Percentiles rank a stretch among this genome's conserved stretches.
Conservation (phyloP, 2,329 filamentous ascomycete genomes). For the Phyllosticta ampelicida region DNA sequence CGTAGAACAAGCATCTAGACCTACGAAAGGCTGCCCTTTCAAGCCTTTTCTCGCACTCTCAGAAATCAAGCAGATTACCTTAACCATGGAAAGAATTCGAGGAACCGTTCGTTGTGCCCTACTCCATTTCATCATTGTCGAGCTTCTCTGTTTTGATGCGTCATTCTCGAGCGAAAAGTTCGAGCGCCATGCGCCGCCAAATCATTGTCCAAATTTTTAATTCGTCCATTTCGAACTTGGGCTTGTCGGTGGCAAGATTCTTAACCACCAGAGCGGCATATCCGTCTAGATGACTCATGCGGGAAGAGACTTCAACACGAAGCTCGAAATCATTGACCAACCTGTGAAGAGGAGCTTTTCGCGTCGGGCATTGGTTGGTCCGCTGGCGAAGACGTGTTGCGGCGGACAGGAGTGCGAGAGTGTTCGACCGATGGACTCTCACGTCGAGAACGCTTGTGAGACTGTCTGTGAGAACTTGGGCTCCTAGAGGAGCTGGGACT, state of each 20-base stretch:
- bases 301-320: background rate
- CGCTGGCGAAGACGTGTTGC: slow-evolving; percentile 12
- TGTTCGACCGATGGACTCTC: slow-evolving; percentile 6
- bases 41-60: too few relatives aligned
- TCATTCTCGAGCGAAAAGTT: too few relatives aligned
- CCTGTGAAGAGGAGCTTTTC: background rate
- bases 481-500: slow-evolving; percentile 32
- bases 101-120: too few relatives aligned
- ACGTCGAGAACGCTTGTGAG: slow-evolving; percentile 5
- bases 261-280: background rate
- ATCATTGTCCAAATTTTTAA: background rate
- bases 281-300: background rate
- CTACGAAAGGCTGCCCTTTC: too few relatives aligned
- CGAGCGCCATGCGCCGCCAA: too few relatives aligned
- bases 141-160: too few relatives aligned
- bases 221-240: background rate
- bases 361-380: background rate
- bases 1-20: too few relatives aligned
- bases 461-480: slow-evolving; percentile 19
- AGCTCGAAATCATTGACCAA: background rate
- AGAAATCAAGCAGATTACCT: too few relatives aligned
- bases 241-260: background rate
- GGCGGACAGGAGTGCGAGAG: slow-evolving; percentile 10
- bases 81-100: too few relatives aligned
- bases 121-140: too few relatives aligned